These are phyloP conservation scores for Termitomyces sp. DNA, from an alignment of 768 basidiomycete species.

Conservation along the genomic window DNA sequence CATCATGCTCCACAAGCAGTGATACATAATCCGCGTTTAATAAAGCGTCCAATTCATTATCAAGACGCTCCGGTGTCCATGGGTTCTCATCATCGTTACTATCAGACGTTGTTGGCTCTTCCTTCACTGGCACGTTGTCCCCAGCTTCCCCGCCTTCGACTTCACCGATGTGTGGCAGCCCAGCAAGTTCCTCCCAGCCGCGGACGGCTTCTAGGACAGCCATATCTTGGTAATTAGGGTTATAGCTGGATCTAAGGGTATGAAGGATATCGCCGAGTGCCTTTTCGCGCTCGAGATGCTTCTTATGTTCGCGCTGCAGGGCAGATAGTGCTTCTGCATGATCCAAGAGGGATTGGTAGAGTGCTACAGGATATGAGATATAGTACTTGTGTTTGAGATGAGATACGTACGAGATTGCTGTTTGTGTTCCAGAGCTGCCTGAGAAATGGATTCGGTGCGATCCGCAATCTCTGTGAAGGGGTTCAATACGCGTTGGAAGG, in stretches of 20 bases:
- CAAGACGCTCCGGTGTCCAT: slow-evolving; percentile 57
- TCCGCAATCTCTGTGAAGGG: slow-evolving; percentile 62
- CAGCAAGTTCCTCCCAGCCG: slow-evolving; percentile 79
- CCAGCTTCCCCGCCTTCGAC: slow-evolving; percentile 40
- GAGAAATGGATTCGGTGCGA: slow-evolving; percentile 69
- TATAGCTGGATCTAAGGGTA: slow-evolving; percentile 78
- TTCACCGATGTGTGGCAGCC: slow-evolving; percentile 68
- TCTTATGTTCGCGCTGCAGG: slow-evolving; percentile 65
- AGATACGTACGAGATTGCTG: slow-evolving; percentile 71
- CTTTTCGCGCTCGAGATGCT: slow-evolving; percentile 69
- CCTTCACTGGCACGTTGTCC: slow-evolving; percentile 26
- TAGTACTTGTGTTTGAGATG: neutral
- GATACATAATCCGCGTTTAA: slow-evolving; percentile 65
- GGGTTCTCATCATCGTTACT: slow-evolving; percentile 42
- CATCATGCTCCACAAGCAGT: slow-evolving; percentile 74
- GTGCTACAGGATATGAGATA: slow-evolving; percentile 39
- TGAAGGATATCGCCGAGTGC: slow-evolving; percentile 80
- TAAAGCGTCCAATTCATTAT: slow-evolving; percentile 49
- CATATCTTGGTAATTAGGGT: slow-evolving; percentile 99
- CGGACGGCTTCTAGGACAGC: slow-evolving; percentile 94
- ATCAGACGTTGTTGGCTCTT: slow-evolving; percentile 32
- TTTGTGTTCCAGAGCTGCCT: slow-evolving; percentile 77
- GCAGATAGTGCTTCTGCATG: slow-evolving; percentile 76
- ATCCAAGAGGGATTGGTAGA: slow-evolving; percentile 67
- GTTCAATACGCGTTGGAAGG: neutral